Base-by-base conservation (phyloP, 345 rosid species). In the Eucalyptus fibrosa region DNA sequence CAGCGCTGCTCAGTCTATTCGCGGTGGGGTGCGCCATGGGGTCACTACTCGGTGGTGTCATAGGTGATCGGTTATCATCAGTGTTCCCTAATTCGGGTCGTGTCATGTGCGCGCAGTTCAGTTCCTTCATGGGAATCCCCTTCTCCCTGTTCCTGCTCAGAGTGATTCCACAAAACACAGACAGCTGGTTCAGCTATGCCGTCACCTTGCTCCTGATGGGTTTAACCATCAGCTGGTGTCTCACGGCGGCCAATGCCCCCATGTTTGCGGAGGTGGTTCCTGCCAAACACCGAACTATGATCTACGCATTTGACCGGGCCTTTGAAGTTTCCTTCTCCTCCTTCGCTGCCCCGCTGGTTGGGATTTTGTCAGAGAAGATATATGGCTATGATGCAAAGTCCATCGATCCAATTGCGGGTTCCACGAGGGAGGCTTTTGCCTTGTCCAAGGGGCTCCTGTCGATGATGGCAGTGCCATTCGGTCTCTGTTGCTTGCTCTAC, bases 201-300 rank as follows among this genome's bases (percentile, higher is more conserved):
- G 56, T 92, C 88, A 96, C 99, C 49, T 94, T 98, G 37, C 88
- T 97, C 88, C 65, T 94, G 88, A 98, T 97, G 99, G 99, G 99
- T 62, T 89, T 96, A 62, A 96, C 94, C 89, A 97, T 97, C 90
- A 96, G 98, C 93, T 98, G 99, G 99, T 94, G 94, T 45, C 99
- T 91, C 17, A 92, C 97, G n/a, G 99, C 99, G 0, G 97, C 93
- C 30, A 97, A 97, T 45, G 99, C 93, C 9, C 99, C 99, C 0
- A 98, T 97, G 93, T 97, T 98, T 86, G 99, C 99, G 1, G 99
- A 98, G 91, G 99, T 98, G 1, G 98, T 97, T 21, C 99, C 99
- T 19, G 89, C 94, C n/a, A 96, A 92, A 90, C 98, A 97, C 90
- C 94, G 99, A 34, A 97, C 98, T 2, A 98, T 98, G 99, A 96